Evolutionary conservation across 176 grass and related monocot genomes (phyloP), one percentile per base, ranked within the genome.

Genomic region (Thinopyrum elongatum): DNA sequence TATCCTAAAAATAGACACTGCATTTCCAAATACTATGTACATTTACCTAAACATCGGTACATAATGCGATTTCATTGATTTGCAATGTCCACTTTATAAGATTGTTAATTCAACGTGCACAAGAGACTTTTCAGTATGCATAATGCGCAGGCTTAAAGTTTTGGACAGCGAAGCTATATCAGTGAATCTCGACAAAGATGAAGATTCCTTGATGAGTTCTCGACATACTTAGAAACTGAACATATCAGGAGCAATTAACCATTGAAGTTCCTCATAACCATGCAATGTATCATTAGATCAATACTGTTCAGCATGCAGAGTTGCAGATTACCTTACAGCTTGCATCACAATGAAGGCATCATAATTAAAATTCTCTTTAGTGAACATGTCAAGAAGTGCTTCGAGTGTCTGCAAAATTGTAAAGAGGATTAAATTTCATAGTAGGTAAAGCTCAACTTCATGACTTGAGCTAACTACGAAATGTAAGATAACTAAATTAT

Each of bases 371-470:
- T 86, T 90, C 80, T 93, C 97, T 68, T 33, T 86, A 77, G 82
- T 92, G 10, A 98, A 35, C 88, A 94, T 98, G 10, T 95, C 92
- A 87, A 98, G 97, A 91, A 98, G 92, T 90, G 77, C 76, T 88
- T 98, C 96, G 83, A 92, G 83, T 76, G 96, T 90, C 96, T 98
- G 88, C 72, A 79, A 13, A 41, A 77, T 66, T 75, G 85, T 65
- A 2, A 78, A 77, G 77, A 49, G 59, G 76, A 76, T 34, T 23
- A 34, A 87, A 74, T 21, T 85, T 83, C 74, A 74, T 61, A 64
- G 82, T 22, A 80, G 25, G 62, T 66, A 73, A 47, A 70, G 53
- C 79, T 72, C 28, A 77, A 44, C 8, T 64, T 83, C 41, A 12
- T 65, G 42, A 58, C 16, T 35, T 34, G 10, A 71, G 4, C 42